A percentile compares a stretch with the other conserved stretches of the same genome.
These are phyloP conservation scores for Ustanciosporium gigantosporum DNA, from an alignment of 1,284 basidiomycete genomes.

Conservation along the genomic window DNA sequence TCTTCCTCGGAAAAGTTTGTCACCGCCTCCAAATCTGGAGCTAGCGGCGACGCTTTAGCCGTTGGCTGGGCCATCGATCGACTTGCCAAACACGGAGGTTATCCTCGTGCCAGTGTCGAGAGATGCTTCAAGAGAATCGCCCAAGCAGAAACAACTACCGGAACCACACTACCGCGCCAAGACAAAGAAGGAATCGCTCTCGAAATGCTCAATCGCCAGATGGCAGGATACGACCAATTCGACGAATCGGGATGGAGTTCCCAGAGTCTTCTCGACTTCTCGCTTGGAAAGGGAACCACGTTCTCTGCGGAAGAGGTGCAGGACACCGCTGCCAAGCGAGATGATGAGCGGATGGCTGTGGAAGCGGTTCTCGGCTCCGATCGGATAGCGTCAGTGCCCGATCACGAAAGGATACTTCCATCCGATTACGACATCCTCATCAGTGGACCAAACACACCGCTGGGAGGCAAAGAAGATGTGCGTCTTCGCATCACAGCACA, in stretches of 20 bases:
- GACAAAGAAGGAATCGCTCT: slow-evolving; percentile 35
- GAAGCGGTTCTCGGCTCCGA: slow-evolving; percentile 65
- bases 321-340: slow-evolving; percentile 63
- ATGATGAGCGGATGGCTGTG: slow-evolving; percentile 73
- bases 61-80: slow-evolving; percentile 81
- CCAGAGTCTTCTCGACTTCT: slow-evolving; percentile 8
- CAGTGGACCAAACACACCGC: slow-evolving; percentile 26
- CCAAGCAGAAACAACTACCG: slow-evolving; percentile 3
- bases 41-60: slow-evolving; percentile 68
- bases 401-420: slow-evolving; percentile 55
- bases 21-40: slow-evolving; percentile 64
- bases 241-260: slow-evolving; percentile 20
- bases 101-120: slow-evolving; percentile 74
- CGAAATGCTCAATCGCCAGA: slow-evolving; percentile 37
- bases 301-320: slow-evolving; percentile 11
- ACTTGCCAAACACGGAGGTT: slow-evolving; percentile 80
- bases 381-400: slow-evolving; percentile 40
- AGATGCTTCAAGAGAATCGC: slow-evolving; percentile 62
- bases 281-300: slow-evolving; percentile 2
- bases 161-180: background rate
- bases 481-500: slow-evolving; percentile 72
- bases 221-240: slow-evolving; percentile 20
- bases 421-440: slow-evolving; percentile 57
- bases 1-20: slow-evolving; percentile 72
- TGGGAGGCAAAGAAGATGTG: slow-evolving; percentile 63